Conservation (phyloP, 176 grass and related monocot genomes). For the Oryza coarctata region DNA sequence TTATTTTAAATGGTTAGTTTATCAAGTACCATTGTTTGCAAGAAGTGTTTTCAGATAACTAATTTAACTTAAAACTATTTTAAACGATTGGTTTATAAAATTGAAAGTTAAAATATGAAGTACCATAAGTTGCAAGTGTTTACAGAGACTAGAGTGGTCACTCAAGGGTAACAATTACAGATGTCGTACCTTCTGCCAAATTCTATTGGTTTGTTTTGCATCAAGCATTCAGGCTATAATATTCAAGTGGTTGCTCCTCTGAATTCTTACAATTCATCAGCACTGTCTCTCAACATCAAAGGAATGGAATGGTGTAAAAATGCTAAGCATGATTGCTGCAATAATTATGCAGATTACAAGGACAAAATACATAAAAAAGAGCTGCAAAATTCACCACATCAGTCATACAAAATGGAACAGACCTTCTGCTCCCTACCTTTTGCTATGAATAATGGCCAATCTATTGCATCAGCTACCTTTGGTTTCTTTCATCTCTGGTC, state of each 20-base stretch:
- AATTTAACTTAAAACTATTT: no score
- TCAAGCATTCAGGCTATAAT: background rate
- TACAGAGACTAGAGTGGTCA: background rate
- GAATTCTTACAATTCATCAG: background rate
- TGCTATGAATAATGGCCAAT: constrained; percentile 70
- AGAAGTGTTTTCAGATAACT: no score
- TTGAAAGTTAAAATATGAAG: no score
- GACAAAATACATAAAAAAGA: constrained; percentile 36
- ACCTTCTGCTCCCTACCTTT: constrained; percentile 58
- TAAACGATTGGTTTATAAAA: no score
- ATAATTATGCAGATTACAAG: constrained; percentile 10
- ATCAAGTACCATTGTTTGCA: no score
- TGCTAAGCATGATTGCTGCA: background rate
- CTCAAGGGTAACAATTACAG: background rate
- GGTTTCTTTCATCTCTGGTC: constrained; percentile 43
- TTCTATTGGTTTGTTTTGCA: background rate
- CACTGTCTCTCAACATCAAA: background rate
- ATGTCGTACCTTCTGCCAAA: background rate
- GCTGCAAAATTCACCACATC: constrained; percentile 32
- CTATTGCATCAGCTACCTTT: constrained; percentile 50
- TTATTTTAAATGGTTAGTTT: no score
- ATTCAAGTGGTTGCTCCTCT: background rate
- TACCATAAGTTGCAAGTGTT: no score
- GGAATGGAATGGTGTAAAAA: background rate
- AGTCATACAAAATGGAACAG: constrained; percentile 53